These are phyloP conservation scores for Jamesozyma spencerorum DNA, from an alignment of 805 yeast genomes.

Conservation along the genomic window DNA sequence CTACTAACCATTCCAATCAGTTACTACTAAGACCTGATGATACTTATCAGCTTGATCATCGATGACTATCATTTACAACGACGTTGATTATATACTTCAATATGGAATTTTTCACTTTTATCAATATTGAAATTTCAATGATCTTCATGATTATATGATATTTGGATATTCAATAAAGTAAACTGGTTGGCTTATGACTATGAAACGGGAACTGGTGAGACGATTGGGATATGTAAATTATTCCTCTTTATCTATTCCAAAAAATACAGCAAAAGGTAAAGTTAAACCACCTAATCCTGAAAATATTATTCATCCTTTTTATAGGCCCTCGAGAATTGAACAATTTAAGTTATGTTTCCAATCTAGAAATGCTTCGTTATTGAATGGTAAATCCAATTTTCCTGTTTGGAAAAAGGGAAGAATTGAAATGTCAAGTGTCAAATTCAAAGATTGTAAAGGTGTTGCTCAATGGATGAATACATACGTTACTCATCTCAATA, in stretches of 20 bases:
- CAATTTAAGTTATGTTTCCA: conserved; percentile 17
- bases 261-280: neutral
- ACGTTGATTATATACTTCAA: no score
- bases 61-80: no score
- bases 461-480: conserved; percentile 16
- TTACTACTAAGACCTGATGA: no score
- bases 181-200: no score
- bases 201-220: no score
- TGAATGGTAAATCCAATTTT: conserved; percentile 15
- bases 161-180: no score
- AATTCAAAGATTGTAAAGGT: conserved; percentile 7
- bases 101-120: no score
- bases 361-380: conserved; percentile 13
- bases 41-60: no score
- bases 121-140: no score
- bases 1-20: no score
- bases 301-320: conserved; percentile 23
- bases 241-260: conserved; percentile 1
- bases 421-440: conserved; percentile 1
- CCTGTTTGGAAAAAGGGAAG: conserved; percentile 7
- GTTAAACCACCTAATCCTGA: conserved; percentile 3
- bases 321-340: conserved; percentile 17
- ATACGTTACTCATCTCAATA: conserved; percentile 1
- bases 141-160: no score
- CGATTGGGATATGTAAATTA: neutral